Base-by-base conservation (phyloP, 2,329 filamentous ascomycete genomes). In the Alternaria consortialis region DNA sequence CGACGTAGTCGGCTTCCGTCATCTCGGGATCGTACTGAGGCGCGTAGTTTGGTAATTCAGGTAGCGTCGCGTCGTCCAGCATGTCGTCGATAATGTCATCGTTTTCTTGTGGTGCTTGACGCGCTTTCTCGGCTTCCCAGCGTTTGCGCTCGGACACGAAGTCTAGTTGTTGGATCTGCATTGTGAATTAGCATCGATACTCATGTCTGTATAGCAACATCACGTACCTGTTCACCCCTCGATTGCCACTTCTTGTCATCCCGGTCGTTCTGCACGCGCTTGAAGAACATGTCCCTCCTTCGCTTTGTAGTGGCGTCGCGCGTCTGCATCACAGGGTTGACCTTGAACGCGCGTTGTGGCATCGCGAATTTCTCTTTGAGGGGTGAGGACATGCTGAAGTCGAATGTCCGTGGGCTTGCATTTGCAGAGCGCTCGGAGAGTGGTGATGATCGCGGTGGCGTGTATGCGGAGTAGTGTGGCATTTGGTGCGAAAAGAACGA, bases 241-340 rank as follows among this genome's bases (percentile, higher is more conserved):
- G 69, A 68, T 60, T 81, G 79, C 78, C 81, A 85, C 48, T 78
- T 76, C 71, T 74, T 76, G 5, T 84, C 82, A 5, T 84, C 82
- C 42, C 83, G 71, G 2, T 72, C 72, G 42, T 79, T 78, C 52
- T 80, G 73, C 11, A 85, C 80, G 54, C 80, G 90, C 72, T 88
- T 87, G 60, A 94, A 80, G 69, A 94, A 94, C 57, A 90, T 81
- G 32, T 86, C 85, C 47, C 91, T 83, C 58, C 91, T 82, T 55
- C 85, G 82, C 73, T 92, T 88, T 56, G 88, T 86, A 0, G 83
- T 82, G 17, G 86, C 87, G 73, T 93, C 80, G 52, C 87, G 84
- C 62, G 80, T 85, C 65, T 86, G 85, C 17, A 88, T 79, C 7
- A 90, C 70, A 0, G 89, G 90, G 63, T 90, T 92, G 36, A 84